phyloP scores from a whole-genome alignment of 169 alveolate genomes.

The Cryptosporidium muris region DNA sequence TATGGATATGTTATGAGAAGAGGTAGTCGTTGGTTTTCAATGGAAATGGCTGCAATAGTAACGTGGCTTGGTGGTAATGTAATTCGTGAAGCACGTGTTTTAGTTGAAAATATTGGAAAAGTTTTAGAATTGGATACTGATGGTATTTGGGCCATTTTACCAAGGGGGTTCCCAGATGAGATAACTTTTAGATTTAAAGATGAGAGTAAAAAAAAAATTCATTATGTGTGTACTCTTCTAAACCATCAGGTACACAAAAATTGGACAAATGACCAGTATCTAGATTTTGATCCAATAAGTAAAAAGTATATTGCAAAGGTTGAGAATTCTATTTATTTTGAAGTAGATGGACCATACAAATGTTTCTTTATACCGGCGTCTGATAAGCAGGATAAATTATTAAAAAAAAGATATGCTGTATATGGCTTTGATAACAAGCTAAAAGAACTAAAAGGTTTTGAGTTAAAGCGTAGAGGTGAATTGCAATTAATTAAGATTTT shows the following conservation, averaged over 20 bases:
- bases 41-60: constrained; percentile 99
- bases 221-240: constrained; percentile 94
- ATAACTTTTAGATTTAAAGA: constrained; percentile 77
- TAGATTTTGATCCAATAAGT: constrained; percentile 79
- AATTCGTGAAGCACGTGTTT: constrained; percentile 87
- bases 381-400: constrained; percentile 93
- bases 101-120: constrained; percentile 94
- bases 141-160: constrained; percentile 98
- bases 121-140: constrained; percentile 99
- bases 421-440: constrained; percentile 90
- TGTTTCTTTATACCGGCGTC: constrained; percentile 98
- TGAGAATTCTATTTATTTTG: constrained; percentile 96
- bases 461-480: constrained; percentile 98
- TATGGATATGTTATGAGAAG: constrained; percentile 99
- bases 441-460: constrained; percentile 96
- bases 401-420: constrained; percentile 96
- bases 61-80: constrained; percentile 95
- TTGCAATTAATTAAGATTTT: constrained; percentile 94
- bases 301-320: constrained; percentile 81
- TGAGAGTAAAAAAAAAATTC: constrained; percentile 85
- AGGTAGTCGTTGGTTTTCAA: constrained; percentile 99
- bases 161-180: constrained; percentile 93
- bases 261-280: constrained; percentile 95
- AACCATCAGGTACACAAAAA: constrained; percentile 92
- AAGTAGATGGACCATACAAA: constrained; percentile 99